A percentile compares a stretch with the other conserved stretches of the same genome.
phyloP scores from a whole-genome alignment of 352 stramenopile genomes.

The Pseudoperonospora humuli region DNA sequence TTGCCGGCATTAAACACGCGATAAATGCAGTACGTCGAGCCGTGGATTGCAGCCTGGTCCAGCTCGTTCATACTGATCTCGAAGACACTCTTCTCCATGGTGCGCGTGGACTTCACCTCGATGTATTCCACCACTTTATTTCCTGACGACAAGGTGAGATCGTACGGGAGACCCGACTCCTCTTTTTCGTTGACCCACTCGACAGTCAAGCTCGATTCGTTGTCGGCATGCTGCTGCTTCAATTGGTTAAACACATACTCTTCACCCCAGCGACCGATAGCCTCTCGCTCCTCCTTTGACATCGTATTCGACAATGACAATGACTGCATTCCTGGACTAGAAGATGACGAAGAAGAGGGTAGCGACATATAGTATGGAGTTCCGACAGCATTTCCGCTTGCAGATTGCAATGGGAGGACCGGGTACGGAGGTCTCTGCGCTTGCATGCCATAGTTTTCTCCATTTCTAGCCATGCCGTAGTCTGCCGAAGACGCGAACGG shows the following conservation, averaged over 20 bases:
- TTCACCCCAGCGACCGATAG: slow-evolving; percentile 79
- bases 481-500: slow-evolving; percentile 7
- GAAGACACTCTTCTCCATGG: slow-evolving; percentile 82
- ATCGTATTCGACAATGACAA: slow-evolving; percentile 44
- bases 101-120: slow-evolving; percentile 82
- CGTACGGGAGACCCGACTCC: slow-evolving; percentile 80
- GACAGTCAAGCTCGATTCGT: slow-evolving; percentile 34
- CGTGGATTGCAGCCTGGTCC: slow-evolving; percentile 69
- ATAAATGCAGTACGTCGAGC: slow-evolving; percentile 78
- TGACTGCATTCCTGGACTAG: slow-evolving; percentile 7
- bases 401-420: slow-evolving; percentile 3
- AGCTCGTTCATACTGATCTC: slow-evolving; percentile 88
- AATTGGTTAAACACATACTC: slow-evolving; percentile 78
- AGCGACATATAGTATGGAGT: slow-evolving; percentile 7
- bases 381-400: slow-evolving; percentile 4
- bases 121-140: slow-evolving; percentile 68
- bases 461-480: slow-evolving; percentile 4
- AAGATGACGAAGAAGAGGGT: slow-evolving; percentile 8
- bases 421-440: slow-evolving; percentile 12
- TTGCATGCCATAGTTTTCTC: slow-evolving; percentile 8
- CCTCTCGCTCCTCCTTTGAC: slow-evolving; percentile 64
- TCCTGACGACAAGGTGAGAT: slow-evolving; percentile 48
- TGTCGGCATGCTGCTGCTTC: slow-evolving; percentile 30
- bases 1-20: slow-evolving; percentile 81
- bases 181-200: slow-evolving; percentile 73